These are phyloP conservation scores for Starmerella stellata DNA, from an alignment of 805 yeast genomes.

Conservation along the genomic window DNA sequence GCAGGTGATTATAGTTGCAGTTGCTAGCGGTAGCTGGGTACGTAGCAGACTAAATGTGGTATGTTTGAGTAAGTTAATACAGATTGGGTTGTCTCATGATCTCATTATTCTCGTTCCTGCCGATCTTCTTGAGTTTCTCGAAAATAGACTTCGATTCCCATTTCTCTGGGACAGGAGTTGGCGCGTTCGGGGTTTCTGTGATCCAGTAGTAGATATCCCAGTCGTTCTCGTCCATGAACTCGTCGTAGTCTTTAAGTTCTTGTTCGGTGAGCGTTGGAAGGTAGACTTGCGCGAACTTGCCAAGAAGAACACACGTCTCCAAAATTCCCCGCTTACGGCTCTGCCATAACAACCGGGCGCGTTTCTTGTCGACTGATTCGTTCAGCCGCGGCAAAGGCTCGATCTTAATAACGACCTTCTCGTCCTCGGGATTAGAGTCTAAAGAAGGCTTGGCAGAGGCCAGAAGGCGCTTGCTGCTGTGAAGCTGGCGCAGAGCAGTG, in stretches of 20 bases:
- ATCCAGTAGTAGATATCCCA: slow-evolving; percentile 99
- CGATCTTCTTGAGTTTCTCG: slow-evolving; percentile 47
- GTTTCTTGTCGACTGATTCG: slow-evolving; percentile 54
- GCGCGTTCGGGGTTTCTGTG: slow-evolving; percentile 50
- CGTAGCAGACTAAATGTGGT: no score
- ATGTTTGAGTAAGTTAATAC: no score
- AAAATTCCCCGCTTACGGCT: slow-evolving; percentile 87
- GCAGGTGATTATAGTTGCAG: no score
- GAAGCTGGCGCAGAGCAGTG: no score
- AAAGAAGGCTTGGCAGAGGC: slow-evolving; percentile 8
- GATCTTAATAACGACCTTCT: slow-evolving; percentile 33
- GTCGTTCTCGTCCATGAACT: slow-evolving; percentile 75
- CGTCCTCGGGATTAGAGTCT: slow-evolving; percentile 8
- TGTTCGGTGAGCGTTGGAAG: slow-evolving; percentile 38
- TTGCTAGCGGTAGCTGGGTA: no score
- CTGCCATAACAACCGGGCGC: slow-evolving; percentile 82
- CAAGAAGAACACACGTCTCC: slow-evolving; percentile 73
- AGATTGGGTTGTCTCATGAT: slow-evolving; percentile 77
- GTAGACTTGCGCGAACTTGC: slow-evolving; percentile 68
- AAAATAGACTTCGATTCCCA: slow-evolving; percentile 60
- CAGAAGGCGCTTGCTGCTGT: no score
- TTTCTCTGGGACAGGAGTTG: slow-evolving; percentile 71
- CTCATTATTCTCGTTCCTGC: slow-evolving; percentile 52
- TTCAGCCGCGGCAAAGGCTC: slow-evolving; percentile 61
- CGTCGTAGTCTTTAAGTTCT: slow-evolving; percentile 71